phyloP scores from a whole-genome alignment of 1,284 basidiomycete genomes.

The Meira nashicola region DNA sequence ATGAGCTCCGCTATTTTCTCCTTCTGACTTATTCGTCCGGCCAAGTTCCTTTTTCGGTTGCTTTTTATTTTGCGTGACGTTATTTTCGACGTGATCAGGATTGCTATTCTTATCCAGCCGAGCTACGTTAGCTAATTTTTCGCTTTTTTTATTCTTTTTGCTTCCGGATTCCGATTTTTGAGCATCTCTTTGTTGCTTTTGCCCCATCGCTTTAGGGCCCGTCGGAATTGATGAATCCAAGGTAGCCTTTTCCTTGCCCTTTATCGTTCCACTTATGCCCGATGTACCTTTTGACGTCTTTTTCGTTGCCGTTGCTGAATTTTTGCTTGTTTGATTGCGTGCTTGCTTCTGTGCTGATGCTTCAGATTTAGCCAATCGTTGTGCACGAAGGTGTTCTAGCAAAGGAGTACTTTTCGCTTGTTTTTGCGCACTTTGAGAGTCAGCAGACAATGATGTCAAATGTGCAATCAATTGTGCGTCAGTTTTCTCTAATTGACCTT shows the following conservation, averaged over 20 bases:
- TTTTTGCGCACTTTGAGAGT: constrained; percentile 17
- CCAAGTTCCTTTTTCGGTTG: too few species aligned
- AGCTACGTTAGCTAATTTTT: too few species aligned
- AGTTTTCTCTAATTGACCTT: constrained; percentile 18
- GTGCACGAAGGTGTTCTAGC: constrained; percentile 33
- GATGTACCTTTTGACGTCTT: neutral
- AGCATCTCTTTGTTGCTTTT: constrained; percentile 3
- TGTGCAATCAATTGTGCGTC: constrained; percentile 31
- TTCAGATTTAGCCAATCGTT: constrained; percentile 25
- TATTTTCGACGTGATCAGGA: too few species aligned
- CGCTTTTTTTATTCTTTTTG: too few species aligned
- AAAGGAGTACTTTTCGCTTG: constrained; percentile 27
- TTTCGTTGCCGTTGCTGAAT: constrained; percentile 5
- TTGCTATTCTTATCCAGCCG: too few species aligned
- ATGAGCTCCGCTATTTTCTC: too few species aligned
- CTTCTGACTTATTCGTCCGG: too few species aligned
- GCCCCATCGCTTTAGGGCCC: neutral
- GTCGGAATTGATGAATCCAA: neutral
- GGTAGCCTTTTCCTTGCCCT: neutral
- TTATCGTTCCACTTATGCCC: neutral
- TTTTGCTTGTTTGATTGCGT: constrained; percentile 17
- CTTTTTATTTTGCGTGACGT: too few species aligned
- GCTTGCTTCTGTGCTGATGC: constrained; percentile 12
- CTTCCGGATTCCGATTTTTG: neutral
- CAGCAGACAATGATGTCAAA: constrained; percentile 10